These are phyloP conservation scores for Geotrichum restrictum DNA, from an alignment of 1,139 yeast genomes.

Conservation along the genomic window DNA sequence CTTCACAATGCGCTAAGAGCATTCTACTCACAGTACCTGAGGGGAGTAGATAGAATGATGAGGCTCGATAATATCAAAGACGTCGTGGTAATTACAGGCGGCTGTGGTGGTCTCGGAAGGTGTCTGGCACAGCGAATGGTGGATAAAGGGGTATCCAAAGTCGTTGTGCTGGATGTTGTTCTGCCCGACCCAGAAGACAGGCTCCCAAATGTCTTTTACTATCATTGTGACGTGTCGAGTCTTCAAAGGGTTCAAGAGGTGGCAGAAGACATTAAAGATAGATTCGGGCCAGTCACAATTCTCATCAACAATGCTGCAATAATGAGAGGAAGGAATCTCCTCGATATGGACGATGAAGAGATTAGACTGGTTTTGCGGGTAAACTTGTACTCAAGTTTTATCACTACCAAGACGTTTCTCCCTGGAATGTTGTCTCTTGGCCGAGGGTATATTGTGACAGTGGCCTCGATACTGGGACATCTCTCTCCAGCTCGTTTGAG, in stretches of 20 bases:
- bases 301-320: slow-evolving; percentile 84
- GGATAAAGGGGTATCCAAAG: slow-evolving; percentile 32
- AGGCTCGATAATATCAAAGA: slow-evolving; percentile 3
- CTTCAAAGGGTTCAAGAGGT: slow-evolving; percentile 40
- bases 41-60: not conserved
- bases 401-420: slow-evolving; percentile 63
- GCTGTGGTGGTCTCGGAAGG: slow-evolving; percentile 19
- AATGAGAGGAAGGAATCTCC: slow-evolving; percentile 51
- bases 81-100: slow-evolving; percentile 22
- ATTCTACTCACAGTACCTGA: not conserved
- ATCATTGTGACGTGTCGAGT: slow-evolving; percentile 65
- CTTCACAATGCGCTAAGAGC: not conserved
- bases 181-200: slow-evolving; percentile 42
- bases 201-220: slow-evolving; percentile 50
- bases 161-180: slow-evolving; percentile 61
- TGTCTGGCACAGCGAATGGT: slow-evolving; percentile 8
- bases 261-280: slow-evolving; percentile 19
- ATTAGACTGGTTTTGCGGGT: slow-evolving; percentile 60
- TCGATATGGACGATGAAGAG: slow-evolving; percentile 53
- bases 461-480: slow-evolving; percentile 80
- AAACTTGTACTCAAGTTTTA: slow-evolving; percentile 66
- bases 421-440: slow-evolving; percentile 63
- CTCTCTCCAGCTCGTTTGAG: slow-evolving; percentile 77
- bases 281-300: slow-evolving; percentile 58
- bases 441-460: slow-evolving; percentile 74